Base-by-base conservation (phyloP, 148 eudicot genomes). In the Cornus suecica region DNA sequence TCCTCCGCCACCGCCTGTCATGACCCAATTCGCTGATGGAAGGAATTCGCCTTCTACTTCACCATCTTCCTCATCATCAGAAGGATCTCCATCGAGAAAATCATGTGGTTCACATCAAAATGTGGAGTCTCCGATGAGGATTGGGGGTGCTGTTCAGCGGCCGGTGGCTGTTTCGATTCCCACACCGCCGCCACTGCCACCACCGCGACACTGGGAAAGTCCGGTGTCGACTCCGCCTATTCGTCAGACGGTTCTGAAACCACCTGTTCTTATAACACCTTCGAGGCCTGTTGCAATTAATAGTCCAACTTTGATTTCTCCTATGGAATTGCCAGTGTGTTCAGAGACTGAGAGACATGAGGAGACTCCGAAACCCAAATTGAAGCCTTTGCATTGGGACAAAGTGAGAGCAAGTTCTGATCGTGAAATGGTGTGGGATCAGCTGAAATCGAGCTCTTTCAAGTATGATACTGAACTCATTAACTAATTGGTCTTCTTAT, bases 341-440 rank as follows among this genome's bases (percentile, higher is more conserved):
- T 60, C 52, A 22, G 83, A 71, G 16, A 48, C 73, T 45, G 79
- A 77, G 28, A 45, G 23, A 22, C 51, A 34, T 65, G 68, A 66
- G 52, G 73, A 68, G 28, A 41, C 34, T 31, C 69, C 69, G 1
- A 77, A 71, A 51, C 75, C 81, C 2, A 82, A 74, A 60, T 74
- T 82, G 76, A 82, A 82, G 78, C 81, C 81, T 2, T 74, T 82
- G 1, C 80, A 77, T 73, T 82, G 84, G 84, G 84, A 82, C 26
- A 82, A 82, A 67, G 77, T 74, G 3, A 67, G 63, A 69, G 84
- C 80, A 15, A 82, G 67, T 28, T 75, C 81, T 4, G 81, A 78
- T 65, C 78, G 76, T 14, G 80, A 71, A 27, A 82, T 71, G 41
- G 84, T 82, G 68, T 82, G 84, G 84, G 74, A 82, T 61, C 80